Evolutionary conservation across 2,329 filamentous ascomycete genomes (phyloP), one percentile per base, ranked within the genome.

Genomic region (Simplicillium aogashimaense): DNA sequence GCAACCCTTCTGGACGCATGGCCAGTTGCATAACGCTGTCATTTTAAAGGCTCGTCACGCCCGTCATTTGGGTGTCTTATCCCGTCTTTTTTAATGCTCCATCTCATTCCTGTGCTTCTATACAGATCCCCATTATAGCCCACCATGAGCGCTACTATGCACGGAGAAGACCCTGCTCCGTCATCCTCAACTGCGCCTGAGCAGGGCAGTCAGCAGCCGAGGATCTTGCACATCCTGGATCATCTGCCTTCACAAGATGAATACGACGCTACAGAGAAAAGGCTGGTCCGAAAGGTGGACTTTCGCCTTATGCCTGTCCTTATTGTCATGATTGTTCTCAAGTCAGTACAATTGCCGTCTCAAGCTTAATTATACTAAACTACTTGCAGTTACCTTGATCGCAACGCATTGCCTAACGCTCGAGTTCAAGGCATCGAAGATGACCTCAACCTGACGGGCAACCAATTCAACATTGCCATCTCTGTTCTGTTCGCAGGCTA

Each of bases 341-440:
- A 32, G 30, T 32, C 7, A 5, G 30, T 32, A n/a, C 15, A 32
- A 32, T n/a, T 32, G 30, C 15, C 15, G 30, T 32, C 29, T n/a
- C 29, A 30, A n/a, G 6, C 30, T 15, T 15, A 6, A 15, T 30
- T 12, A n/a, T 15, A 32, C 30, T 13, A 9, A 25, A 5, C 20
- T 6, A 25, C 9, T 25, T 9, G 20, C 20, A 32, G 30, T 12
- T 32, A 32, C 11, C 30, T 35, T 18, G 34, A 35, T 18, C 34
- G 34, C 7, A 16, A 35, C 65, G 7, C 67, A 67, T 54, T 68
- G 64, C 7, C 74, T 71, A 5, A 72, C 73, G 1, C 74, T 74
- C 3, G 74, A 74, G 56, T 76, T 76, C 45, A 78, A 60, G 37
- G 70, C 66, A 52, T 77, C 77, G 45, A 76, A 72, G 9, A 35